Evolutionary conservation across 139 green algal species (phyloP).

Genomic region (Micractinium sp.): DNA sequence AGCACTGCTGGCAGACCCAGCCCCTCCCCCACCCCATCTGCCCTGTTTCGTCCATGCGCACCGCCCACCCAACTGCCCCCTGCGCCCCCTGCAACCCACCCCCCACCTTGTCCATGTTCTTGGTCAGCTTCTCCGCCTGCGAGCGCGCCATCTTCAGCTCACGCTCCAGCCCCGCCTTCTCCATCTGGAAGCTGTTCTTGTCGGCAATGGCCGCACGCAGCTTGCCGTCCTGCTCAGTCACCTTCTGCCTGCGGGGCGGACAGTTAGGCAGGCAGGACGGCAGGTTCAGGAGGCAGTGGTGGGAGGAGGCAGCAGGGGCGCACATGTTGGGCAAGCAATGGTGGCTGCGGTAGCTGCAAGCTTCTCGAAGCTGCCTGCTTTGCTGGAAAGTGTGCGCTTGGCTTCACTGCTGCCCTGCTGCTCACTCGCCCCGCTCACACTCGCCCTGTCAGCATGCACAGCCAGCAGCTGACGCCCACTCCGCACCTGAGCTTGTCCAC

Average conservation of each 20-base stretch:
- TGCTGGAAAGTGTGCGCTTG: too few species aligned
- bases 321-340: too few species aligned
- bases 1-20: too few species aligned
- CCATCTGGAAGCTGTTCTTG: constrained; percentile 56
- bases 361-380: too few species aligned
- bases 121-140: constrained; percentile 69
- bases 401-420: too few species aligned
- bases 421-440: neutral
- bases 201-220: constrained; percentile 65
- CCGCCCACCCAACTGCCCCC: neutral
- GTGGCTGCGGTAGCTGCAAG: too few species aligned
- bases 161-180: constrained; percentile 83
- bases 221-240: constrained; percentile 73
- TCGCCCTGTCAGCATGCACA: too few species aligned
- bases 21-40: neutral
- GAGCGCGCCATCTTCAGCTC: constrained; percentile 77
- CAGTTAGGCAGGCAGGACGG: neutral
- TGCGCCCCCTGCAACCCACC: neutral
- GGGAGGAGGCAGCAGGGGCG: too few species aligned
- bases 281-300: too few species aligned
- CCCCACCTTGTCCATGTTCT: constrained; percentile 51
- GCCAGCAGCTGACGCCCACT: neutral
- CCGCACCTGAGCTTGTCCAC: constrained; percentile 70
- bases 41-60: neutral
- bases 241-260: constrained; percentile 56